These are phyloP conservation scores for Boletus coccyginus DNA, from an alignment of 768 basidiomycete species.

Conservation along the genomic window DNA sequence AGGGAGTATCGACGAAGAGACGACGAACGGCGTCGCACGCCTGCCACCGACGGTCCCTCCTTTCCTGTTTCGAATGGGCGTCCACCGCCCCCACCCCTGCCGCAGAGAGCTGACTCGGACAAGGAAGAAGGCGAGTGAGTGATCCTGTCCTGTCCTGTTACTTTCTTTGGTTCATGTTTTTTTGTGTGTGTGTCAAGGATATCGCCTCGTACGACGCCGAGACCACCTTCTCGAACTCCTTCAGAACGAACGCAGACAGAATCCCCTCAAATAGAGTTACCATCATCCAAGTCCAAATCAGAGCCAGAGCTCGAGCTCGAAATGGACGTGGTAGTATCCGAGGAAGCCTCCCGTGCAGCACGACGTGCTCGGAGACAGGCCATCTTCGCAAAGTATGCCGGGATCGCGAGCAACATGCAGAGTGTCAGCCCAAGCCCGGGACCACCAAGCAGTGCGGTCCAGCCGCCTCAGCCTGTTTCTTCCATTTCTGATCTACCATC, in stretches of 20 bases:
- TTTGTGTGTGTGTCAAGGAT: constrained; percentile 45
- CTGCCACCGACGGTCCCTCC: constrained; percentile 9
- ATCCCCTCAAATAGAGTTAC: constrained; percentile 20
- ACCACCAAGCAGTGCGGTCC: constrained; percentile 71
- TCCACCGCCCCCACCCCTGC: constrained; percentile 8
- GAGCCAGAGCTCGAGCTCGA: constrained; percentile 52
- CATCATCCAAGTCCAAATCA: constrained; percentile 22
- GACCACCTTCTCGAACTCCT: constrained; percentile 23
- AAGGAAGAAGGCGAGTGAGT: constrained; percentile 96
- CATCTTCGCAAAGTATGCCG: constrained; percentile 74
- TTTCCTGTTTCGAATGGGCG: constrained; percentile 21
- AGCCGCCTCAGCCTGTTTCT: constrained; percentile 60
- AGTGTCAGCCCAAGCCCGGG: constrained; percentile 56
- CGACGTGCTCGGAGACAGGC: constrained; percentile 71
- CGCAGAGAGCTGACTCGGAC: constrained; percentile 49
- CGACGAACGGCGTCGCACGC: constrained; percentile 27
- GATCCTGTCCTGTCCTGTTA: neutral
- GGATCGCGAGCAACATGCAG: constrained; percentile 40
- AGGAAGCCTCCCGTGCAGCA: constrained; percentile 63
- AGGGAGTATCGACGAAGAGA: constrained; percentile 31
- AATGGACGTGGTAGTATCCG: constrained; percentile 45
- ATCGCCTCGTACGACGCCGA: constrained; percentile 50
- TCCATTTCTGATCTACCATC: constrained; percentile 61
- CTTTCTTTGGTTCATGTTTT: constrained; percentile 12
- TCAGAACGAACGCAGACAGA: constrained; percentile 15